Percentiles rank a stretch among this genome's conserved stretches.
Conservation (phyloP, 2,329 filamentous ascomycete species). For the Cordyceps tenuipes region DNA sequence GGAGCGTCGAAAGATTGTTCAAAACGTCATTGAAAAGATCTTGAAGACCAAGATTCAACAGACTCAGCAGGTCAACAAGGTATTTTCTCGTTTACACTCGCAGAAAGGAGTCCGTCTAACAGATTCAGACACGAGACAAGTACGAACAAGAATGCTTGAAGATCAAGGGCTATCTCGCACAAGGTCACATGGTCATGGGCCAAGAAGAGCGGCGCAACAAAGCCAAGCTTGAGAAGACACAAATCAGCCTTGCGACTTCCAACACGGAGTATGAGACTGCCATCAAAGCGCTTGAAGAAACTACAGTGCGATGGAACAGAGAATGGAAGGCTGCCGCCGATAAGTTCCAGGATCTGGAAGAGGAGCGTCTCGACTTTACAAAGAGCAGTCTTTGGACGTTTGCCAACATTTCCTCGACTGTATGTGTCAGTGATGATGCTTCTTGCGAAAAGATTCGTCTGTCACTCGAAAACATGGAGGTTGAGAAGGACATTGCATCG, state of each 20-base stretch:
- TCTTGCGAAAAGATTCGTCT: slow-evolving; percentile 95
- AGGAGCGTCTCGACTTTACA: slow-evolving; percentile 91
- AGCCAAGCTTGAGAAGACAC: slow-evolving; percentile 96
- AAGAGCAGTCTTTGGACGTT: slow-evolving; percentile 98
- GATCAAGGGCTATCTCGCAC: slow-evolving; percentile 96
- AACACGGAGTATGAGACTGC: slow-evolving; percentile 91
- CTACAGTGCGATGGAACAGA: slow-evolving; percentile 89
- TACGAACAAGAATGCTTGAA: slow-evolving; percentile 97
- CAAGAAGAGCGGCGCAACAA: slow-evolving; percentile 99
- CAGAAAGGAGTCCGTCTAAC: slow-evolving; percentile 13
- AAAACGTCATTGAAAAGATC: slow-evolving; percentile 87
- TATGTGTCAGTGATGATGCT: slow-evolving; percentile 93
- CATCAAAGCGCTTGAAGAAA: slow-evolving; percentile 89
- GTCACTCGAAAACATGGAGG: slow-evolving; percentile 89
- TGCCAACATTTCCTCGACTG: slow-evolving; percentile 92
- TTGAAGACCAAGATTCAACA: slow-evolving; percentile 91
- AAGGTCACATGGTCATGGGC: slow-evolving; percentile 99
- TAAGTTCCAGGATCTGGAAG: slow-evolving; percentile 98
- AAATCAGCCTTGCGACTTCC: slow-evolving; percentile 84
- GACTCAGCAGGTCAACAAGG: slow-evolving; percentile 86
- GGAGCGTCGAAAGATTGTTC: slow-evolving; percentile 91
- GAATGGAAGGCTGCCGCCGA: slow-evolving; percentile 98
- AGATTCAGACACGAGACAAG: slow-evolving; percentile 66
- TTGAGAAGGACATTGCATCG: slow-evolving; percentile 82
- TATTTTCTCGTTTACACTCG: slow-evolving; percentile 26